Evolutionary conservation across 805 yeast species (phyloP), one percentile per base, ranked within the genome.

Genomic region (Diddensiella santjacobensis): DNA sequence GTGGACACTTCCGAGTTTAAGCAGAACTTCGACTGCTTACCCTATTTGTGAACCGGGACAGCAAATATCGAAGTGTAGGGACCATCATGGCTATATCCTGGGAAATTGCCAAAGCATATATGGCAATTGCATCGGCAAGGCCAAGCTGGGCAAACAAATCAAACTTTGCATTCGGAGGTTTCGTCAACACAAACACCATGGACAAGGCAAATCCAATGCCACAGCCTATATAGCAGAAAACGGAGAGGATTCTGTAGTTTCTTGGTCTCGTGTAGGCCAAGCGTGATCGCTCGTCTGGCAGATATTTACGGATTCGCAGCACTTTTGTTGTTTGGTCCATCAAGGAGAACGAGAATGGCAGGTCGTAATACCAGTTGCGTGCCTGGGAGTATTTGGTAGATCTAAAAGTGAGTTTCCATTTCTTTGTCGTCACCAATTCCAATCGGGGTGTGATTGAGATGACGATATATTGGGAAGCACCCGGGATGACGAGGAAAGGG

Each of bases 141-240:
- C 55, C 52, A 11, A 53, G 46, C 22, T 48, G 52, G 13, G 48
- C 56, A 8, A 48, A 45, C 35, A 53, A 26, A 24, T 53, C 56
- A 40, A 51, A 48, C 20, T 42, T 47, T 10, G 52, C 54, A 2
- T 42, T 44, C 2, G 44, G 43, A 17, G 47, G 40, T 30, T 40
- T 40, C 4, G 50, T 42, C 38, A 49, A 31, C 22, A 47, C 45
- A 18, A 49, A 43, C n/a, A 29, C 40, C 39, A 45, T 52, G 5
- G 53, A 44, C 10, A 42, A 29, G 3, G 48, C 37, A 42, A 49
- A 53, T 18, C 47, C 48, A 13, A 43, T 30, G 33, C 52, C 11
- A 24, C 53, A 51, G 11, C 38, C 15, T 20, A 45, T 11, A 42
- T 53, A 53, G 36, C 52, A 51, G 19, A 44, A 19, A 2, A 48